Conservation (phyloP, 768 basidiomycete genomes). For the Filobasidium floriforme region DNA sequence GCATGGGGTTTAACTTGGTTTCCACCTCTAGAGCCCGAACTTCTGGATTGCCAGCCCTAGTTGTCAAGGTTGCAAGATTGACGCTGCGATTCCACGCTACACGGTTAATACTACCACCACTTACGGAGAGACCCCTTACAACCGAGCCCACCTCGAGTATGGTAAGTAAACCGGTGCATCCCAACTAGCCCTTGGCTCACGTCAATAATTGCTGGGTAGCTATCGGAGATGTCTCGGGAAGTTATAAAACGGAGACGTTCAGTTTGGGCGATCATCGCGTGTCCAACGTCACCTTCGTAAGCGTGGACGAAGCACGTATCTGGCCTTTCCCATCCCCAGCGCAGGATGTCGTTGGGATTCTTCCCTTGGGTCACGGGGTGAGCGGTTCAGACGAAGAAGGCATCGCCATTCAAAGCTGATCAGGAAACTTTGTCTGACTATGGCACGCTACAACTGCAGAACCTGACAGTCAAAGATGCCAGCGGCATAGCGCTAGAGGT, state of each 20-base stretch:
- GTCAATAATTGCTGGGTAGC: background rate
- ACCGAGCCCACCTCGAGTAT: background rate
- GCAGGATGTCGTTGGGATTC: background rate
- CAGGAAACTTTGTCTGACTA: background rate
- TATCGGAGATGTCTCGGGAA: background rate
- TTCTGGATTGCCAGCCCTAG: background rate
- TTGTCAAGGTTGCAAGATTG: background rate
- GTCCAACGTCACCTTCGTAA: background rate
- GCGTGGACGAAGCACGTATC: background rate
- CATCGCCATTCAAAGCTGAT: too few species aligned
- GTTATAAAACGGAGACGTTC: background rate
- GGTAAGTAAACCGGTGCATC: background rate
- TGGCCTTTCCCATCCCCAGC: background rate
- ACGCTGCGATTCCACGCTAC: background rate
- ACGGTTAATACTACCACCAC: background rate
- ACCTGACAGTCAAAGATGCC: background rate
- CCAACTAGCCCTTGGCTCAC: background rate
- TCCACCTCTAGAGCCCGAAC: slow-evolving; percentile 2
- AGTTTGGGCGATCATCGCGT: background rate
- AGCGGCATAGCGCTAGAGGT: background rate
- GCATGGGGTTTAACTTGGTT: background rate
- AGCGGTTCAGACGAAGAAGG: background rate
- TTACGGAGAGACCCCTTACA: background rate
- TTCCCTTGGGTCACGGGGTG: slow-evolving; percentile 4
- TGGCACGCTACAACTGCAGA: background rate